Evolutionary conservation across 2,329 filamentous ascomycete genomes (phyloP).

Genomic region (Hypoxylon sp.): DNA sequence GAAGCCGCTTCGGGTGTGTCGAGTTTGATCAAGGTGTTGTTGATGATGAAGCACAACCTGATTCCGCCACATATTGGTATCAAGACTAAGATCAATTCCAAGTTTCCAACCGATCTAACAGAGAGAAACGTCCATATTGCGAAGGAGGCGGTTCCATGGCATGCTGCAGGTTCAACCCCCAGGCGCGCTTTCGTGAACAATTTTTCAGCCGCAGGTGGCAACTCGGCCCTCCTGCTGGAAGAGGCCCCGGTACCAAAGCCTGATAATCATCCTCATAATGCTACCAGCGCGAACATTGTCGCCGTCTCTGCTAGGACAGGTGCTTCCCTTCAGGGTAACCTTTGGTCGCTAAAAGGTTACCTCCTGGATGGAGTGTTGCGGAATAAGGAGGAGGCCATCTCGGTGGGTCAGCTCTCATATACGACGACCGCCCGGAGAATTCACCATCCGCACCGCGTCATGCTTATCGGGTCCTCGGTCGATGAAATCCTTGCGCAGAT

Average conservation of each 20-base stretch:
- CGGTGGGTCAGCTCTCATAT: slow-evolving; percentile 38
- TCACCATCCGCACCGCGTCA: slow-evolving; percentile 58
- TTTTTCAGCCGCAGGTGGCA: slow-evolving; percentile 43
- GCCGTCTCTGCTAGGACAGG: slow-evolving; percentile 34
- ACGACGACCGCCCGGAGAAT: slow-evolving; percentile 42
- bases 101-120: slow-evolving; percentile 1
- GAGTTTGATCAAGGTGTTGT: slow-evolving; percentile 35
- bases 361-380: slow-evolving; percentile 5
- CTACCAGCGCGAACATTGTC: slow-evolving; percentile 23
- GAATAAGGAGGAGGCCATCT: slow-evolving; percentile 9
- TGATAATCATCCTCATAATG: not conserved
- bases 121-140: not conserved
- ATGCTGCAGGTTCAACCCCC: not conserved
- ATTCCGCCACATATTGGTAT: slow-evolving; percentile 39
- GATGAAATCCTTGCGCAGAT: slow-evolving; percentile 56
- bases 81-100: slow-evolving; percentile 34
- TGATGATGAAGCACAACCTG: slow-evolving; percentile 37
- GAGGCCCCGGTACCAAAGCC: slow-evolving; percentile 18
- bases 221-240: slow-evolving; percentile 40
- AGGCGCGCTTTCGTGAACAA: slow-evolving; percentile 49
- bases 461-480: slow-evolving; percentile 55
- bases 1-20: slow-evolving; percentile 37
- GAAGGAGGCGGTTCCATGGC: not conserved
- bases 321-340: slow-evolving; percentile 24
- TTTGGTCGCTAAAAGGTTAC: slow-evolving; percentile 23